phyloP scores from a whole-genome alignment of 495 filamentous ascomycete genomes.

The Chaetomium tenue region DNA sequence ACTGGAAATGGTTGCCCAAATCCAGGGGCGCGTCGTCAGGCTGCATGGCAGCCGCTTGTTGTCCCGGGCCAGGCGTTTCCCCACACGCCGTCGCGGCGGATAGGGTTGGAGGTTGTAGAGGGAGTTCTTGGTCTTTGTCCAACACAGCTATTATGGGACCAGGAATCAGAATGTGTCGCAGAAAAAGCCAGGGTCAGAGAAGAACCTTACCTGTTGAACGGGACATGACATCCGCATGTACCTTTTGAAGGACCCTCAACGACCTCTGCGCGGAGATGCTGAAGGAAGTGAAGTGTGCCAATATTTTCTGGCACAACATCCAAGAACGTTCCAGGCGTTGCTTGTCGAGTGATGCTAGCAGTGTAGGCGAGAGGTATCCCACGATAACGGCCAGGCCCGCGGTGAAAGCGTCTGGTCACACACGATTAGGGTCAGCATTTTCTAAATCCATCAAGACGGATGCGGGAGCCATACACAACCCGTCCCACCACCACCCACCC shows the following conservation, averaged over 20 bases:
- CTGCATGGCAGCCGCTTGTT: not conserved
- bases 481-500: slow-evolving; percentile 52
- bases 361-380: slow-evolving; percentile 19
- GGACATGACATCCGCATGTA: slow-evolving; percentile 26
- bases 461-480: slow-evolving; percentile 41
- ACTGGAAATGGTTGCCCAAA: slow-evolving; percentile 18
- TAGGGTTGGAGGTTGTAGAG: not conserved
- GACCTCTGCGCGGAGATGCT: slow-evolving; percentile 28
- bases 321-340: slow-evolving; percentile 21
- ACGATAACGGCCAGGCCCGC: slow-evolving; percentile 43
- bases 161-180: not conserved
- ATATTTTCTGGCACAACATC: slow-evolving; percentile 24
- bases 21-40: slow-evolving; percentile 11
- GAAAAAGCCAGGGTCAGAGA: not conserved
- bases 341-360: slow-evolving; percentile 13
- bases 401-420: slow-evolving; percentile 41
- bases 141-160: not conserved
- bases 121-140: slow-evolving; percentile 5
- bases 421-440: not conserved
- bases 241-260: slow-evolving; percentile 22
- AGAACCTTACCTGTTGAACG: slow-evolving; percentile 7
- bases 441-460: not conserved
- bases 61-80: not conserved
- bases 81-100: not conserved
- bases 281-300: slow-evolving; percentile 26